Evolutionary conservation across 73 alveolate species (phyloP).

Genomic region (Durusdinium trenchii): DNA sequence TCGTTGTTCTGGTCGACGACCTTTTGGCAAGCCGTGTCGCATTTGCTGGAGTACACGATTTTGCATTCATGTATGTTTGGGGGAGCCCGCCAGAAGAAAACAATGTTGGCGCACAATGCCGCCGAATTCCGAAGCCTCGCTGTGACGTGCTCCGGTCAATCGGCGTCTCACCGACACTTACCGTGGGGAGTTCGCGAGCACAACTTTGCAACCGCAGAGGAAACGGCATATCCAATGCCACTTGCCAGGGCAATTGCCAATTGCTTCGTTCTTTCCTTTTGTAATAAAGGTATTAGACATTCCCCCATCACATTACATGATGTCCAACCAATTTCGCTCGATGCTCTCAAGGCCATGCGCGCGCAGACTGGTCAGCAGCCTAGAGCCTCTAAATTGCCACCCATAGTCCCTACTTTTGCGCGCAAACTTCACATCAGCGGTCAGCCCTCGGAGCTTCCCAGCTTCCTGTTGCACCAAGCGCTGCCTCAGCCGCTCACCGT

Average conservation of each 20-base stretch:
- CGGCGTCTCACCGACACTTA: background rate
- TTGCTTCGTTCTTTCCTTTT: background rate
- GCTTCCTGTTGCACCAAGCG: no score
- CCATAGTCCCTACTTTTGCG: background rate
- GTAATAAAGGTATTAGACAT: background rate
- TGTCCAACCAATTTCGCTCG: background rate
- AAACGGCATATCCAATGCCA: background rate
- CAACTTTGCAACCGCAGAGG: background rate
- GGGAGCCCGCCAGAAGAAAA: background rate
- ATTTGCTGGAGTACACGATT: background rate
- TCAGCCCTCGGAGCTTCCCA: no score
- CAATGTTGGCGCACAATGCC: background rate
- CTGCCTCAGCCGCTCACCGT: no score
- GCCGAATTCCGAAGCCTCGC: background rate
- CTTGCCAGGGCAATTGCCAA: background rate
- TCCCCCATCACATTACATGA: background rate
- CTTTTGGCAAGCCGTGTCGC: background rate
- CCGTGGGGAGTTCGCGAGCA: background rate
- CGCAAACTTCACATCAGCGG: background rate
- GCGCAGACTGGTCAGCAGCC: background rate
- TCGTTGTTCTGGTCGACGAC: background rate
- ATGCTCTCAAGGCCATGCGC: background rate
- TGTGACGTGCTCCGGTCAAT: background rate
- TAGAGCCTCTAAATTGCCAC: background rate
- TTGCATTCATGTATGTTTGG: background rate